Percentiles rank a stretch among this genome's conserved stretches.
These are phyloP conservation scores for Plasmodium vivax DNA, from an alignment of 169 alveolate genomes.

Conservation along the genomic window DNA sequence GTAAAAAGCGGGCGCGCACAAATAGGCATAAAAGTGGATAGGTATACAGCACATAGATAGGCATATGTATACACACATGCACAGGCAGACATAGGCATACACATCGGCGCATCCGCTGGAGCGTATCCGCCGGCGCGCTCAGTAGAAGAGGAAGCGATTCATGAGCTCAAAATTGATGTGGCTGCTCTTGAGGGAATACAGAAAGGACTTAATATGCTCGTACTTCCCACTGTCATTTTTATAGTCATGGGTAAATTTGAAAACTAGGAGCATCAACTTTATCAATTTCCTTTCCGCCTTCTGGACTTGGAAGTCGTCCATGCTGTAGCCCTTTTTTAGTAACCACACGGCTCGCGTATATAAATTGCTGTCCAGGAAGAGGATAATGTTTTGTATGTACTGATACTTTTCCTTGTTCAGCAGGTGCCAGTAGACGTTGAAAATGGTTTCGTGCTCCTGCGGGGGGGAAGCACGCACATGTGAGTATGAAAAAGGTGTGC, in stretches of 20 bases:
- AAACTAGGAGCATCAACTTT: slow-evolving; percentile 57
- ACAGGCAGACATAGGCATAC: background rate
- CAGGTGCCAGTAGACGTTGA: slow-evolving; percentile 65
- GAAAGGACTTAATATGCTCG: slow-evolving; percentile 54
- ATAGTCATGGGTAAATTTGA: slow-evolving; percentile 56
- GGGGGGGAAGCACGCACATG: background rate
- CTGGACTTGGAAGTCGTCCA: slow-evolving; percentile 65
- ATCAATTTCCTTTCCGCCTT: slow-evolving; percentile 65
- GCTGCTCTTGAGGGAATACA: slow-evolving; percentile 19
- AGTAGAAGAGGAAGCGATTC: slow-evolving; percentile 66
- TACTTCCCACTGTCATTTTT: slow-evolving; percentile 37
- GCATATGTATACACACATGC: background rate
- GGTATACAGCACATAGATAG: background rate
- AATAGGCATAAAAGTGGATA: too few species aligned
- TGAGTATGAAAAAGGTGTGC: background rate
- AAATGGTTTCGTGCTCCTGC: slow-evolving; percentile 66
- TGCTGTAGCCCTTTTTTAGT: slow-evolving; percentile 51
- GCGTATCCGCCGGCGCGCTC: background rate
- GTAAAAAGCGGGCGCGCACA: background rate
- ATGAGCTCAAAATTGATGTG: slow-evolving; percentile 65
- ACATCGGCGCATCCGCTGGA: background rate
- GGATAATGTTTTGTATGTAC: slow-evolving; percentile 59
- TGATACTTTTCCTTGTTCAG: slow-evolving; percentile 52
- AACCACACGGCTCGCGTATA: slow-evolving; percentile 70
- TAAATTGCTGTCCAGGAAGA: slow-evolving; percentile 58